Evolutionary conservation across 2,329 filamentous ascomycete genomes (phyloP).

Genomic region (Colletotrichum sp.): DNA sequence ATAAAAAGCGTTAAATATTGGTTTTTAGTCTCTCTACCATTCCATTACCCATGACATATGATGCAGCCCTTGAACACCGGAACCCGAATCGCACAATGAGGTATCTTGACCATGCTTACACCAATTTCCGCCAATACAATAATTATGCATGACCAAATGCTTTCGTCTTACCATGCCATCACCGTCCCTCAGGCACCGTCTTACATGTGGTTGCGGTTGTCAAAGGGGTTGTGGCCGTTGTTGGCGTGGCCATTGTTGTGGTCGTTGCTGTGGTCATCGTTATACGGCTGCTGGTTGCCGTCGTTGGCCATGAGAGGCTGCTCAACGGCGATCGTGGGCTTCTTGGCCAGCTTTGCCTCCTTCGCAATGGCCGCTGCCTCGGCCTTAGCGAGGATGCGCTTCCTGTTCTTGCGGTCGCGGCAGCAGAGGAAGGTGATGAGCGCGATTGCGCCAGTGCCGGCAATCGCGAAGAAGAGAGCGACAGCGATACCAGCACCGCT

Average conservation of each 20-base stretch:
- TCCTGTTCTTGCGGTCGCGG: conserved; percentile 51
- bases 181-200: neutral
- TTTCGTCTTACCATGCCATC: neutral
- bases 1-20: neutral
- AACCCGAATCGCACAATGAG: neutral
- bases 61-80: neutral
- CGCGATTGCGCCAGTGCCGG: conserved; percentile 39
- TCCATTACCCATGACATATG: neutral
- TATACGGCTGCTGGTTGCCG: neutral
- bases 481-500: conserved; percentile 52
- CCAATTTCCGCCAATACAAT: neutral
- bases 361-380: conserved; percentile 57
- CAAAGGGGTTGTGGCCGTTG: conserved; percentile 13
- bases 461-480: conserved; percentile 49
- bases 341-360: conserved; percentile 45
- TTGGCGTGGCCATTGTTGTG: neutral
- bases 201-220: conserved; percentile 10
- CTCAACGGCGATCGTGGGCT: conserved; percentile 31
- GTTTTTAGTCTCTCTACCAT: neutral
- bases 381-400: conserved; percentile 45
- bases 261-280: neutral
- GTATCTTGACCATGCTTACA: conserved; percentile 4
- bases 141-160: neutral
- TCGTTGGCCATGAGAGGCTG: conserved; percentile 14
- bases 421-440: conserved; percentile 56